Evolutionary conservation across 257 asterid genomes (phyloP), one percentile per base, ranked within the genome.

Genomic region (Gynochthodes officinalis): DNA sequence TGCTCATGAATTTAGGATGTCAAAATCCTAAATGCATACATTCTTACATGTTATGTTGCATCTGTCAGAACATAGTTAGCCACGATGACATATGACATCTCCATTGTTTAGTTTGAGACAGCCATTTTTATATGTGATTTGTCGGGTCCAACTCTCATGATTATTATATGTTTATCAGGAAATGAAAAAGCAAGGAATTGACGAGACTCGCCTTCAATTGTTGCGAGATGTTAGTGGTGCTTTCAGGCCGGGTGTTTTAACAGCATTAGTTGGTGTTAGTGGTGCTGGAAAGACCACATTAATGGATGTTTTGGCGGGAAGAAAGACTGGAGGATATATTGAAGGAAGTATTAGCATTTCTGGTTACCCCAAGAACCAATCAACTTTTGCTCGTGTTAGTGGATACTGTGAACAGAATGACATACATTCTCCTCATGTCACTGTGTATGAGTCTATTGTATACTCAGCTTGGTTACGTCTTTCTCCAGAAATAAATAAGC

Each of bases 391-490:
- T 71, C 92, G 97, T 7, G 77, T 86, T 57, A 89, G 96, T 23
- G 97, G 97, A 59, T 92, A 92, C 55, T 92, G 97, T 76, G 97
- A 92, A 78, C 97, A 92, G 77, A 92, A 80, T 61, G 97, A 92
- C 70, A 92, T 92, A 77, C 96, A 92, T 79, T 89, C 97, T 75
- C 97, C 97, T 15, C 85, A 84, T 28, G 95, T 92, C 53, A 91
- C 97, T 7, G 97, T 89, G 53, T 86, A 89, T 2, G 97, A 92
- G 80, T 92, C 97, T 18, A 75, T 92, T 39, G 75, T 86, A 9
- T 92, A 92, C 86, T 92, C 97, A 28, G 93, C 97, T 11, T 92
- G 97, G 97, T 76, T 92, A 75, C 95, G 97, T 71, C 95, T 92
- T 33, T 82, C 97, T 79, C 88, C 96, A 0, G 95, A 92, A 4